Evolutionary conservation across 1,139 yeast genomes (phyloP).

Genomic region (Blastobotrys indianensis): DNA sequence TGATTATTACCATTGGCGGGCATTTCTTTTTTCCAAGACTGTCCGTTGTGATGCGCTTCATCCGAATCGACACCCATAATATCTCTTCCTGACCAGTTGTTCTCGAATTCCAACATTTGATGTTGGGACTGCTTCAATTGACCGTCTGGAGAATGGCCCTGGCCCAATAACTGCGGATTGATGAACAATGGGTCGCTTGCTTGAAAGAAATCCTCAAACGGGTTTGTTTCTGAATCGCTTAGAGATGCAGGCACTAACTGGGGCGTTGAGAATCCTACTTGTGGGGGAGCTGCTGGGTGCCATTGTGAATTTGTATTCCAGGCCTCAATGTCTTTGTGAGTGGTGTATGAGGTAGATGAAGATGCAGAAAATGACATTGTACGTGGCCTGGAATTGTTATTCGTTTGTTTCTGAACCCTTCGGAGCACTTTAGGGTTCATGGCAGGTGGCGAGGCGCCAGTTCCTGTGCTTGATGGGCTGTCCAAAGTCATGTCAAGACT

Average conservation of each 20-base stretch:
- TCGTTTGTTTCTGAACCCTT: slow-evolving; percentile 12
- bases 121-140: slow-evolving; percentile 7
- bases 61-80: neutral
- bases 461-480: neutral
- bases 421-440: slow-evolving; percentile 18
- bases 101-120: slow-evolving; percentile 6
- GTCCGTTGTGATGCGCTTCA: too few relatives aligned
- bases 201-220: slow-evolving; percentile 24
- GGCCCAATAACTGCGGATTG: slow-evolving; percentile 31
- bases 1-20: too few relatives aligned
- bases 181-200: slow-evolving; percentile 29
- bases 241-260: slow-evolving; percentile 44
- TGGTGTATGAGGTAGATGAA: slow-evolving; percentile 63
- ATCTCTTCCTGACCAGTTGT: neutral
- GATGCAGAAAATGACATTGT: slow-evolving; percentile 68
- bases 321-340: slow-evolving; percentile 38
- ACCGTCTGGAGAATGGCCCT: slow-evolving; percentile 9
- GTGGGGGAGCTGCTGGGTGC: slow-evolving; percentile 44
- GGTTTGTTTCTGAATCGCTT: slow-evolving; percentile 14
- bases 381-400: slow-evolving; percentile 9
- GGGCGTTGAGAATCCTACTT: slow-evolving; percentile 76
- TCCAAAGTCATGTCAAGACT: too few relatives aligned
- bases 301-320: slow-evolving; percentile 27
- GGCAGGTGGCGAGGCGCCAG: slow-evolving; percentile 14
- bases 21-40: too few relatives aligned